These are phyloP conservation scores for Cladochytrium replicatum DNA, from an alignment of 192 early-diverging fungal genomes.

Conservation along the genomic window DNA sequence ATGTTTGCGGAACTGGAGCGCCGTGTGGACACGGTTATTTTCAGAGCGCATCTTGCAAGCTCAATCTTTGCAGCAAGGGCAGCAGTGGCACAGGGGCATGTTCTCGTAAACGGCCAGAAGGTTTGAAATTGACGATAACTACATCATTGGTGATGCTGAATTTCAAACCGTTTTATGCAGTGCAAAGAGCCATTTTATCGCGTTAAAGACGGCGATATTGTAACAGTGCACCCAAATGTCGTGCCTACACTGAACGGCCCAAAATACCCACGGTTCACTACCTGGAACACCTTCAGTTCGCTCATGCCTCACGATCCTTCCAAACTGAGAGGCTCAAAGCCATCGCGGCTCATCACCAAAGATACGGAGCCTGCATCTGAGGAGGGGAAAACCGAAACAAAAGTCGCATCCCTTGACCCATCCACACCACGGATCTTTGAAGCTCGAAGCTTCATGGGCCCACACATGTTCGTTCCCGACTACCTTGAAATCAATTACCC, in stretches of 20 bases:
- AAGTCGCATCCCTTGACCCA: neutral
- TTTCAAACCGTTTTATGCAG: constrained; percentile 2
- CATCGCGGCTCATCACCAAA: too few species aligned
- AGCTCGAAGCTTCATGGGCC: constrained; percentile 50
- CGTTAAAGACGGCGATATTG: constrained; percentile 81
- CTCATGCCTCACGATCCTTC: too few species aligned
- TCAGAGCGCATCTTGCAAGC: constrained; percentile 81
- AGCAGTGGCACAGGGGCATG: constrained; percentile 74
- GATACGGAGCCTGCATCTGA: too few species aligned
- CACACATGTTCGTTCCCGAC: constrained; percentile 92
- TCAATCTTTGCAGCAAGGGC: constrained; percentile 79
- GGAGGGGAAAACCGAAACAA: neutral
- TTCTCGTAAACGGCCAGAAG: constrained; percentile 83
- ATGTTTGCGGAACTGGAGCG: constrained; percentile 84
- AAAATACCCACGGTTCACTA: too few species aligned
- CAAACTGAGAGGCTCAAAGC: too few species aligned
- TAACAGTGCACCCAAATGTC: constrained; percentile 67
- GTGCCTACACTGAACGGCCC: constrained; percentile 42
- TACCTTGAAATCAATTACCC: constrained; percentile 97
- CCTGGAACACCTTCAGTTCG: too few species aligned
- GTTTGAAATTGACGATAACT: too few species aligned
- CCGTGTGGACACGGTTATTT: constrained; percentile 86
- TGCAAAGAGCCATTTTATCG: constrained; percentile 60
- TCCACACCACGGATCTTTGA: constrained; percentile 34
- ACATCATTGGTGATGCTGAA: constrained; percentile 2